These are phyloP conservation scores for Sphaerostilbella broomeana DNA, from an alignment of 2,329 filamentous ascomycete species.

Conservation along the genomic window DNA sequence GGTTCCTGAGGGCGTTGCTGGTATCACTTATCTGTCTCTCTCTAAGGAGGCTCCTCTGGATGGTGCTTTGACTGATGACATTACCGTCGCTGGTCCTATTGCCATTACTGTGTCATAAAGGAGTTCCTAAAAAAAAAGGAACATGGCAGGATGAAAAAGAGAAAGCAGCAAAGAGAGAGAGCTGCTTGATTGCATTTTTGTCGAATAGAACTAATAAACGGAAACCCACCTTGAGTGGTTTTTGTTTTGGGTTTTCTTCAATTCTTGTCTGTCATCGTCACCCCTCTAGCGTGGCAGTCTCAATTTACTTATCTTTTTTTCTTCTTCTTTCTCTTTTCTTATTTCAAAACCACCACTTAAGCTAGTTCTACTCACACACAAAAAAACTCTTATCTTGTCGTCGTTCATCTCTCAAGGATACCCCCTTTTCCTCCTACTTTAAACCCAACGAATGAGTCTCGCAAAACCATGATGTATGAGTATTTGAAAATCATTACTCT, in stretches of 20 bases:
- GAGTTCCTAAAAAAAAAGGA: neutral
- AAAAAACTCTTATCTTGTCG: too few relatives aligned
- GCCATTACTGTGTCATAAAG: constrained; percentile 39
- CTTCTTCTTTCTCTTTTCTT: neutral
- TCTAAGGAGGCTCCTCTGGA: constrained; percentile 46
- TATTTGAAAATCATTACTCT: too few relatives aligned
- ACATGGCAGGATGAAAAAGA: neutral
- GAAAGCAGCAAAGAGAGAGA: neutral
- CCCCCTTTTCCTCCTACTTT: too few relatives aligned
- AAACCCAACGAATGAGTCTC: too few relatives aligned
- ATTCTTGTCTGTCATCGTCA: neutral
- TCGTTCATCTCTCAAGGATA: too few relatives aligned
- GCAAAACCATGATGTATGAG: too few relatives aligned
- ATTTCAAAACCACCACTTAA: too few relatives aligned
- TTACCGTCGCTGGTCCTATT: constrained; percentile 60
- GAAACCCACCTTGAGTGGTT: constrained; percentile 4
- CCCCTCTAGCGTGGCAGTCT: too few relatives aligned
- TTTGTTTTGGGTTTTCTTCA: constrained; percentile 7
- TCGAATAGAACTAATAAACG: too few relatives aligned
- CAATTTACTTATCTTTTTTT: neutral
- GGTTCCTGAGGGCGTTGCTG: constrained; percentile 55
- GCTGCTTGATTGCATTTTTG: too few relatives aligned
- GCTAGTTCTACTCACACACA: too few relatives aligned
- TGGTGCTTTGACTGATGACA: constrained; percentile 52
- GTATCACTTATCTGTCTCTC: constrained; percentile 62